phyloP scores from a whole-genome alignment of 805 yeast species.

The Lipomyces orientalis region DNA sequence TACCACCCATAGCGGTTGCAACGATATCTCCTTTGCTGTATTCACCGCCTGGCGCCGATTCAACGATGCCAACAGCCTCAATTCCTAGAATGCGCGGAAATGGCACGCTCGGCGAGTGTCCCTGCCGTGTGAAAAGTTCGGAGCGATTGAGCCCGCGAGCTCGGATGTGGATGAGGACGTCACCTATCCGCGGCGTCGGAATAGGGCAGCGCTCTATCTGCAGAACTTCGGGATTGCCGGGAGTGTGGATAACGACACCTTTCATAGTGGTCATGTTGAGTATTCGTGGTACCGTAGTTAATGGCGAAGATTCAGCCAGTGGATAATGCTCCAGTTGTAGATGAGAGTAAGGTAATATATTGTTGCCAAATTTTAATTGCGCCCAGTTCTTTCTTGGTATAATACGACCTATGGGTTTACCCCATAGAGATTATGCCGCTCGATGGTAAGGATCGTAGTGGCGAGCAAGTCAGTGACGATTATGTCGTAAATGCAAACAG shows the following conservation, averaged over 20 bases:
- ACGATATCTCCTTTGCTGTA: not conserved
- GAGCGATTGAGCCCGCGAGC: not conserved
- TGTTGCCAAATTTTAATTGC: too few species aligned
- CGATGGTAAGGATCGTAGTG: too few species aligned
- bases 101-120: not conserved
- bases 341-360: too few species aligned
- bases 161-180: not conserved
- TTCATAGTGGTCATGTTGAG: not conserved
- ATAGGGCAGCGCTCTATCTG: not conserved
- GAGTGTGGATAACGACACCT: not conserved
- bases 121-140: not conserved
- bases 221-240: not conserved
- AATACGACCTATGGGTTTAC: too few species aligned
- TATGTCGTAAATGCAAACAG: too few species aligned
- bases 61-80: not conserved
- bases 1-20: not conserved
- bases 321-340: too few species aligned
- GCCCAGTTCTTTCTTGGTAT: too few species aligned
- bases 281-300: too few species aligned
- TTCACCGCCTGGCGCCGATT: not conserved
- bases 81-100: not conserved
- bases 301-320: too few species aligned
- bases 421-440: too few species aligned
- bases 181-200: not conserved
- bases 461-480: too few species aligned